Percentiles rank a stretch among this genome's conserved stretches.
Evolutionary conservation across 495 filamentous ascomycete genomes (phyloP).

Genomic region (Aspergillus saccharolyticus): DNA sequence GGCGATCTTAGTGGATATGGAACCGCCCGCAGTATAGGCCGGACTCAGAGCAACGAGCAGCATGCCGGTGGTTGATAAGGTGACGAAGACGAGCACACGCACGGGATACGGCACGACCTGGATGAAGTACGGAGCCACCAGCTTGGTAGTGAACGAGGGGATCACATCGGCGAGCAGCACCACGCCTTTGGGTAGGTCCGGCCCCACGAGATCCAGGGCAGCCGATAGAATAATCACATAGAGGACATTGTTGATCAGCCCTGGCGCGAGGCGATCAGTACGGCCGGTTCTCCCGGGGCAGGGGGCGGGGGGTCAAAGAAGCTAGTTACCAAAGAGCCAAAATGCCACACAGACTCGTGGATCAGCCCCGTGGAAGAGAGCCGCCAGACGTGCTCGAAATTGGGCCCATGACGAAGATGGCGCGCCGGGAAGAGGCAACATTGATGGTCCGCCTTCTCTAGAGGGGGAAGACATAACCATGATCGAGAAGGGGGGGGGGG

Average conservation of each 20-base stretch:
- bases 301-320: no score
- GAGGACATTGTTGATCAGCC: constrained; percentile 94
- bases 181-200: constrained; percentile 75
- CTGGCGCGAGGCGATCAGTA: constrained; percentile 37
- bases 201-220: constrained; percentile 92
- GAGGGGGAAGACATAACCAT: constrained; percentile 16
- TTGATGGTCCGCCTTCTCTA: constrained; percentile 22
- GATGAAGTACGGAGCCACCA: constrained; percentile 89
- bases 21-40: constrained; percentile 48
- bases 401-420: constrained; percentile 70
- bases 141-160: constrained; percentile 82
- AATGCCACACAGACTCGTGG: constrained; percentile 73
- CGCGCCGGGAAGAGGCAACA: constrained; percentile 67
- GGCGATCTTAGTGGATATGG: constrained; percentile 67
- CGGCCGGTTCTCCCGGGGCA: no score
- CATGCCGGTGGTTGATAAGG: constrained; percentile 75
- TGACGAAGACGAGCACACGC: constrained; percentile 68
- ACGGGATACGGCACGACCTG: constrained; percentile 74
- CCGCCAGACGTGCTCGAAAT: constrained; percentile 59
- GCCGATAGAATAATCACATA: constrained; percentile 95
- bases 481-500: constrained; percentile 9
- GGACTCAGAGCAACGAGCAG: constrained; percentile 78
- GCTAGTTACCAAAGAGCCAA: constrained; percentile 88
- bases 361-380: constrained; percentile 63
- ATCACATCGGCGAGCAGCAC: constrained; percentile 91